Percentiles rank a stretch among this genome's conserved stretches.
Conservation (phyloP, 768 basidiomycete genomes). For the Tulasnella sp. region DNA sequence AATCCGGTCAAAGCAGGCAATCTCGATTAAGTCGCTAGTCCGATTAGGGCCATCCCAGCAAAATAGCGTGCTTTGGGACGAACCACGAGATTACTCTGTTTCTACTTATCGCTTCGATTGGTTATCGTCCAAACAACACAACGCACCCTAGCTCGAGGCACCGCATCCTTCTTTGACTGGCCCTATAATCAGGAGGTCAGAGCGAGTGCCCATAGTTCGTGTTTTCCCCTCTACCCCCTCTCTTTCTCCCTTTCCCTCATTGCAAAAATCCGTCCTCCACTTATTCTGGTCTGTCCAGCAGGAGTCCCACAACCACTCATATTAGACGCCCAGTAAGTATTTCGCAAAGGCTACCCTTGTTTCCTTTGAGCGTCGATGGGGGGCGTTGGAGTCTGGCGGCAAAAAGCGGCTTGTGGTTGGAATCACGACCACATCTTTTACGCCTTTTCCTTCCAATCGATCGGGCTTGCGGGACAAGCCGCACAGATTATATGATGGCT, state of each 20-base stretch:
- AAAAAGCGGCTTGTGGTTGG: constrained; percentile 7
- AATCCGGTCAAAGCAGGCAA: neutral
- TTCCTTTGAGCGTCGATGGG: neutral
- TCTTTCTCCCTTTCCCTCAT: constrained; percentile 9
- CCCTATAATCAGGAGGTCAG: constrained; percentile 6
- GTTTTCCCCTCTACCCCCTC: neutral
- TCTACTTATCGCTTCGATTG: constrained; percentile 6
- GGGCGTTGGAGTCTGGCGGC: neutral
- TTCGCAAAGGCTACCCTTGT: neutral
- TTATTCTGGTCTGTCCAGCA: neutral
- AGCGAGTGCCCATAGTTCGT: neutral
- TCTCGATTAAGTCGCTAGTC: constrained; percentile 7
- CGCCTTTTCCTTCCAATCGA: constrained; percentile 8
- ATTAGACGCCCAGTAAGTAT: neutral
- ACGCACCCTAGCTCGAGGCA: constrained; percentile 9
- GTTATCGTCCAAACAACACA: constrained; percentile 7
- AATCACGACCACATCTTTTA: neutral
- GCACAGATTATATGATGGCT: neutral
- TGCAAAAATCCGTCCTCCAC: constrained; percentile 12
- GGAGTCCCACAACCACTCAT: neutral
- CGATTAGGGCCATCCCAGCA: neutral
- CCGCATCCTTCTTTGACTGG: neutral
- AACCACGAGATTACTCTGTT: constrained; percentile 11
- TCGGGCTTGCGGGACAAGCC: neutral
- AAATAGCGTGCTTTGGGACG: constrained; percentile 9